Evolutionary conservation across 2,329 filamentous ascomycete genomes (phyloP), one percentile per base, ranked within the genome.

Genomic region (Penicillium sp.): DNA sequence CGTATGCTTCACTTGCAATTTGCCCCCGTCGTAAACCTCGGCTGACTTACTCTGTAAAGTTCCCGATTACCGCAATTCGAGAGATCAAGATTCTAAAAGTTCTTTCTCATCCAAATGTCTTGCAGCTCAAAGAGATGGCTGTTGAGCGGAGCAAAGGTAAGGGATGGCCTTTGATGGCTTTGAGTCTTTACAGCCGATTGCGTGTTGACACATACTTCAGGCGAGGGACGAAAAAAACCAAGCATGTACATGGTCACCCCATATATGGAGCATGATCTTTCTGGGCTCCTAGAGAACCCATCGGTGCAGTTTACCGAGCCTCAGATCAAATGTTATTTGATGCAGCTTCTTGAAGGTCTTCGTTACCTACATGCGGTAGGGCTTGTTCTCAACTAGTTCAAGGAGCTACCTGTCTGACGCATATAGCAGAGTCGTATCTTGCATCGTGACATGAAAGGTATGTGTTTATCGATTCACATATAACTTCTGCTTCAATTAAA

Each of bases 191-290:
- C 45, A n/a, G 16, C n/a, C 9, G 11, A 24, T 49, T 49, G 2
- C 44, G 27, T 31, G 31, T 35, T 73, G 45, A 72, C 61, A 53
- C 31, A 16, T 44, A 52, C 55, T 60, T 50, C 68, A 88, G 86
- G 85, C 66, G 90, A 93, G 72, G 90, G 91, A 75, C 85, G 88
- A 65, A 92, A 90, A 75, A 84, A 79, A 77, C 82, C 74, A 69
- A 93, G 93, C 66, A 92, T 99, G 82, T 98, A 98, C 77, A 99
- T 99, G 95, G 93, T 96, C 51, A 97, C 89, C 45, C 95, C 93
- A 7, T 99, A 99, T 75, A 97, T 98, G 92, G 93, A 98, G 68
- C 95, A 99, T 77, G 95, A 99, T 76, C 84, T 99, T n/a, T 96
- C 93, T 9, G 95, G 95, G 45, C 85, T 99, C 29, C 86, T 99